phyloP scores from a whole-genome alignment of 371 early-diverging fungal species.

The Apophysomyces trapeziformis region DNA sequence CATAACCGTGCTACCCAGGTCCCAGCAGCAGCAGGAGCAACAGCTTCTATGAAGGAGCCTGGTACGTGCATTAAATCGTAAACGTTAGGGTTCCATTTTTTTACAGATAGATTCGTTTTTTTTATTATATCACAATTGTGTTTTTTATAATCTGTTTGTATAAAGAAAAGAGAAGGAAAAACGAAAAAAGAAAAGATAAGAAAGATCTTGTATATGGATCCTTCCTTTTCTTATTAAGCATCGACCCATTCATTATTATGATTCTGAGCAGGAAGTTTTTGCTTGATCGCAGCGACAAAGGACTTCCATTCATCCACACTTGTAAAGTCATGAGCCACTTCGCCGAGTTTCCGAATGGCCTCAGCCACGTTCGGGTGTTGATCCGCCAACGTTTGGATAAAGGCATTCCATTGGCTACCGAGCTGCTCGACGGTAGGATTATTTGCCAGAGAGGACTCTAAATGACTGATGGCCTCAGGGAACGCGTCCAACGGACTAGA shows the following conservation, averaged over 20 bases:
- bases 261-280: conserved; percentile 22
- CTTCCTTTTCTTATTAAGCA: neutral
- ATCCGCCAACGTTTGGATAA: conserved; percentile 10
- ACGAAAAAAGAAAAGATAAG: conserved; percentile 7
- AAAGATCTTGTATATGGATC: neutral
- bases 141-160: conserved; percentile 9
- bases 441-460: conserved; percentile 3
- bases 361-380: conserved; percentile 11
- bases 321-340: conserved; percentile 11
- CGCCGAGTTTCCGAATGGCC: conserved; percentile 8
- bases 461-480: neutral
- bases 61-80: neutral
- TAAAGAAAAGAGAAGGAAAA: neutral
- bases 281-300: conserved; percentile 6
- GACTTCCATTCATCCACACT: conserved; percentile 17
- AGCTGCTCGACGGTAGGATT: conserved; percentile 9
- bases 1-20: conserved; percentile 67
- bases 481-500: conserved; percentile 16
- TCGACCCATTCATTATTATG: neutral
- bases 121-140: neutral
- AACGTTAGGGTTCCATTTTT: neutral
- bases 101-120: neutral
- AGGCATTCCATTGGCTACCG: conserved; percentile 17
- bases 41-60: neutral
- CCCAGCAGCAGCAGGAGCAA: no score